A percentile compares a stretch with the other conserved stretches of the same genome.
These are phyloP conservation scores for Arachis hypogaea DNA, from an alignment of 306 rosid genomes.

Conservation along the genomic window DNA sequence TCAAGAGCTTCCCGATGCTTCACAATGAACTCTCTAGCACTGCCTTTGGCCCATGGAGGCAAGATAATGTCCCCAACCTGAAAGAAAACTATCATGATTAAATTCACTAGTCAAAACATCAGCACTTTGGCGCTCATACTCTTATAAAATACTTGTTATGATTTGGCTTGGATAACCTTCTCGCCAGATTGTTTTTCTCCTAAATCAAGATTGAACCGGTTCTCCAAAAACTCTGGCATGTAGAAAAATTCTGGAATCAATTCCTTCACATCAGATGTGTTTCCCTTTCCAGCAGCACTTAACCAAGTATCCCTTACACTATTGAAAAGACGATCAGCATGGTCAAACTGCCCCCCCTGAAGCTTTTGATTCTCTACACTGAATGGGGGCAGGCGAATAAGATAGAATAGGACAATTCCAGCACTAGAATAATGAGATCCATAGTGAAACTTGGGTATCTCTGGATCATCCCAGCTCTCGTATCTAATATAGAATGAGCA, in stretches of 20 bases:
- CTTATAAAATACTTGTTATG: conserved; percentile 16
- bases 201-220: conserved; percentile 87
- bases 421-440: conserved; percentile 99
- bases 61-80: conserved; percentile 92
- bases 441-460: conserved; percentile 96
- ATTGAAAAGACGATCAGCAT: conserved; percentile 99
- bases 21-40: conserved; percentile 87
- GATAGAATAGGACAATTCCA: conserved; percentile 97
- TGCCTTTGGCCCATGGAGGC: conserved; percentile 97
- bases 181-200: conserved; percentile 99
- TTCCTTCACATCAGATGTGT: conserved; percentile 99
- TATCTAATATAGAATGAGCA: conserved; percentile 54
- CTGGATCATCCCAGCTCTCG: conserved; percentile 99
- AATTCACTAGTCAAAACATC: conserved; percentile 27
- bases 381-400: conserved; percentile 96
- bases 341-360: conserved; percentile 99
- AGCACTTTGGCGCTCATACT: conserved; percentile 11
- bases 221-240: conserved; percentile 94
- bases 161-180: conserved; percentile 62
- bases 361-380: conserved; percentile 95
- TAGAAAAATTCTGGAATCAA: conserved; percentile 97
- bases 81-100: conserved; percentile 36
- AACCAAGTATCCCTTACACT: conserved; percentile 94
- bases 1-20: conserved; percentile 99
- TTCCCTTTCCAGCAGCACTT: conserved; percentile 99